Evolutionary conservation across 2,329 filamentous ascomycete genomes (phyloP).

Genomic region (Microcyclosporella mali): DNA sequence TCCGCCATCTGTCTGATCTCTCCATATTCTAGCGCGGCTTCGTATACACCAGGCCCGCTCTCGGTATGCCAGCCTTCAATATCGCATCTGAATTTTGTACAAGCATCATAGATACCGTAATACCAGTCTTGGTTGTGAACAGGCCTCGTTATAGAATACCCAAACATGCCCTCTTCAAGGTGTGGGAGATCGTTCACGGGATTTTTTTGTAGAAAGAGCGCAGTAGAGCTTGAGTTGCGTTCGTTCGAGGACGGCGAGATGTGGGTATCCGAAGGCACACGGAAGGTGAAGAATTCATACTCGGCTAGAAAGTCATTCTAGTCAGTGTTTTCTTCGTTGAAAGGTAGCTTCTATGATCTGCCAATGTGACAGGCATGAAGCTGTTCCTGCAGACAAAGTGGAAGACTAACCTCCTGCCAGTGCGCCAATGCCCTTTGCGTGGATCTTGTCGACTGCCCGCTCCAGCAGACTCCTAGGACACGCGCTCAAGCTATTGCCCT

Average conservation of each 20-base stretch:
- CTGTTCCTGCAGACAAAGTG: not conserved
- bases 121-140: slow-evolving; percentile 90
- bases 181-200: slow-evolving; percentile 66
- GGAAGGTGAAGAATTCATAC: slow-evolving; percentile 93
- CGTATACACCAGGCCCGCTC: slow-evolving; percentile 87
- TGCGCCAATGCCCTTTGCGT: slow-evolving; percentile 64
- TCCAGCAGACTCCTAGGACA: slow-evolving; percentile 74
- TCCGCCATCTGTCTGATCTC: slow-evolving; percentile 88
- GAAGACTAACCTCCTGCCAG: slow-evolving; percentile 76
- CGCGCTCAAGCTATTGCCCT: slow-evolving; percentile 63
- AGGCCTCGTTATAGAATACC: slow-evolving; percentile 80
- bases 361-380: not conserved
- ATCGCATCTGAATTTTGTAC: slow-evolving; percentile 67
- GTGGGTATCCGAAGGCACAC: slow-evolving; percentile 48
- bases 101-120: slow-evolving; percentile 78
- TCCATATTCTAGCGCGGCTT: slow-evolving; percentile 87
- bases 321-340: not conserved
- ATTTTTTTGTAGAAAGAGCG: slow-evolving; percentile 67
- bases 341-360: no score
- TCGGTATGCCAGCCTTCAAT: slow-evolving; percentile 97
- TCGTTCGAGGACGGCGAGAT: slow-evolving; percentile 43
- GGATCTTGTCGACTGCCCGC: slow-evolving; percentile 60
- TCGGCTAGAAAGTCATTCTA: slow-evolving; percentile 55
- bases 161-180: slow-evolving; percentile 91
- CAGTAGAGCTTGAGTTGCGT: slow-evolving; percentile 61